A percentile compares a stretch with the other conserved stretches of the same genome.
Evolutionary conservation across 805 yeast genomes (phyloP).

Genomic region (Candida silvatica): DNA sequence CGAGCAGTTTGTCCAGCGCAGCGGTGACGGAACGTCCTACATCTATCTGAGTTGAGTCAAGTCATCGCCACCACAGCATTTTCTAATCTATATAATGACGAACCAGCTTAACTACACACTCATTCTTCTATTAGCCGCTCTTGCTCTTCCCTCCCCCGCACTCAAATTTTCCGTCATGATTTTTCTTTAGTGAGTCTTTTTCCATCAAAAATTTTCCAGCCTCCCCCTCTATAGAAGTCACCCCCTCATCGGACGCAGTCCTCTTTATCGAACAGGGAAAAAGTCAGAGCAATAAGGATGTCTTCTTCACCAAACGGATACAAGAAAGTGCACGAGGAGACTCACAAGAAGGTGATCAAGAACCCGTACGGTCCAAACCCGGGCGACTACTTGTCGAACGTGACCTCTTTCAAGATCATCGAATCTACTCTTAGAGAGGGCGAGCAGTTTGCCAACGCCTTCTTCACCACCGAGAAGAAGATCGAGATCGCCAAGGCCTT

Average conservation of each 20-base stretch:
- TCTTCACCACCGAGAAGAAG: slow-evolving; percentile 47
- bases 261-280: not conserved
- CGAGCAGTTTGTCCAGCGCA: slow-evolving; percentile 74
- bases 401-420: slow-evolving; percentile 41
- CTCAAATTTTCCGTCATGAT: not conserved
- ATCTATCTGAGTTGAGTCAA: slow-evolving; percentile 52
- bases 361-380: slow-evolving; percentile 58
- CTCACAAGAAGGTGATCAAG: slow-evolving; percentile 24
- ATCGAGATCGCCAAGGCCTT: slow-evolving; percentile 51
- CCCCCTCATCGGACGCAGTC: too few relatives aligned
- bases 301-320: slow-evolving; percentile 19
- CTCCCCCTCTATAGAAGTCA: not conserved
- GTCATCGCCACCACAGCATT: not conserved
- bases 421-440: slow-evolving; percentile 57
- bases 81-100: not conserved
- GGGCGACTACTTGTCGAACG: slow-evolving; percentile 47
- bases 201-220: not conserved
- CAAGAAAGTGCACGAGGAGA: slow-evolving; percentile 39
- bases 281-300: not conserved
- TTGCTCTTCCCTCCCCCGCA: not conserved
- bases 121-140: not conserved
- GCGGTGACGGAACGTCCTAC: slow-evolving; percentile 59
- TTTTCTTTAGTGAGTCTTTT: not conserved
- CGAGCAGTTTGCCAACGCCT: slow-evolving; percentile 57
- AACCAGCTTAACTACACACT: not conserved